These are phyloP conservation scores for Tuber indicum DNA, from an alignment of 495 filamentous ascomycete genomes.

Conservation along the genomic window DNA sequence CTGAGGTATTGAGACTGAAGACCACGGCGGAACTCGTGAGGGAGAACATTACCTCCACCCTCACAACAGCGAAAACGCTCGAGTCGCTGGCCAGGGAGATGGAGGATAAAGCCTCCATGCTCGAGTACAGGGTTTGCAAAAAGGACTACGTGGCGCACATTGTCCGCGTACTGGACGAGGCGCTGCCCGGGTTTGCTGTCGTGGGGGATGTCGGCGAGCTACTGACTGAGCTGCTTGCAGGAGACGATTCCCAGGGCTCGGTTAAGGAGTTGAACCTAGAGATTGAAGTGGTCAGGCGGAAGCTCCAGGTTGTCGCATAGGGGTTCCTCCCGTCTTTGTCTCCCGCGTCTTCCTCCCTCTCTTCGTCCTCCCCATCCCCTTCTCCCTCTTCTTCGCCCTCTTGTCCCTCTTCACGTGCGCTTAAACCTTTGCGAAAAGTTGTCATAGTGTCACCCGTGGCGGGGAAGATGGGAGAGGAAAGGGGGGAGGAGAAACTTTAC, in stretches of 20 bases:
- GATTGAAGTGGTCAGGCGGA: constrained; percentile 22
- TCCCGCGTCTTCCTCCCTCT: background rate
- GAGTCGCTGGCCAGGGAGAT: constrained; percentile 24
- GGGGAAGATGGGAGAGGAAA: background rate
- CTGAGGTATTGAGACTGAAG: constrained; percentile 3
- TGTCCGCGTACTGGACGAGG: constrained; percentile 25
- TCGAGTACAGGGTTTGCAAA: constrained; percentile 29
- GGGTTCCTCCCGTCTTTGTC: constrained; percentile 2
- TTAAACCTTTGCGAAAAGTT: background rate
- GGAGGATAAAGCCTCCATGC: constrained; percentile 32
- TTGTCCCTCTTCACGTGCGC: background rate
- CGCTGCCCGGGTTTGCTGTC: constrained; percentile 22
- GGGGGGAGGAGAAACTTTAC: background rate
- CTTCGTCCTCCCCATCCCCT: background rate
- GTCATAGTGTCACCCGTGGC: background rate
- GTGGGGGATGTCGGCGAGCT: constrained; percentile 27
- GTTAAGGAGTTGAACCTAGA: constrained; percentile 24
- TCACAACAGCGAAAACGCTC: constrained; percentile 8
- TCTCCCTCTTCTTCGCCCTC: background rate
- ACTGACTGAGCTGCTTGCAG: constrained; percentile 16
- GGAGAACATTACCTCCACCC: constrained; percentile 16
- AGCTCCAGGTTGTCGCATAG: constrained; percentile 23
- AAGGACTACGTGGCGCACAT: constrained; percentile 33
- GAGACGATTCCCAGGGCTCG: constrained; percentile 20
- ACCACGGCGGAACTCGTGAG: constrained; percentile 13